A percentile compares a stretch with the other conserved stretches of the same genome.
Evolutionary conservation across 139 green algal species (phyloP).

Genomic region (Chlorella sp.): DNA sequence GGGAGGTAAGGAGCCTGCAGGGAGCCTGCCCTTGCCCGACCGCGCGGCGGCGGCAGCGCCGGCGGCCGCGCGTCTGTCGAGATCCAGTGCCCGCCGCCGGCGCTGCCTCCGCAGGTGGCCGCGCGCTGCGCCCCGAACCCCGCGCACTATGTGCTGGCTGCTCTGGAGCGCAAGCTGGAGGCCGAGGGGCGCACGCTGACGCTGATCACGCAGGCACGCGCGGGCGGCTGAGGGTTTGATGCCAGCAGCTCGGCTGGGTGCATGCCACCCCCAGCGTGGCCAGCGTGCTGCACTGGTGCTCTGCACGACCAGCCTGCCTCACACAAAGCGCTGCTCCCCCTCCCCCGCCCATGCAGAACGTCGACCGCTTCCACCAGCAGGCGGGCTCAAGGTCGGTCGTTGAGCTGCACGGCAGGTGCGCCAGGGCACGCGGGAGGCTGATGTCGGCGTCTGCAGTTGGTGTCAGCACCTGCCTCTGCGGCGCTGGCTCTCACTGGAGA

Average conservation of each 20-base stretch:
- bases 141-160: conserved; percentile 39
- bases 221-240: too few species aligned
- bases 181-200: conserved; percentile 38
- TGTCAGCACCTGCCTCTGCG: too few species aligned
- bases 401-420: conserved; percentile 47
- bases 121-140: conserved; percentile 16
- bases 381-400: conserved; percentile 35
- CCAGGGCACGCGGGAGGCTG: conserved; percentile 52
- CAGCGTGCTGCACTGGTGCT: too few species aligned
- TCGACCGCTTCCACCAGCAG: conserved; percentile 46
- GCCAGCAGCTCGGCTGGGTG: too few species aligned
- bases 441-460: too few species aligned
- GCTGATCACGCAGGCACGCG: conserved; percentile 50
- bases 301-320: too few species aligned
- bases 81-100: too few species aligned
- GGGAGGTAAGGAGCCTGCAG: conserved; percentile 3
- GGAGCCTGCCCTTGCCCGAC: not conserved
- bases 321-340: too few species aligned
- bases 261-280: too few species aligned
- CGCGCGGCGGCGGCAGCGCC: not conserved
- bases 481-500: conserved; percentile 29
- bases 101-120: too few species aligned
- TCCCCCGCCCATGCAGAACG: too few species aligned
- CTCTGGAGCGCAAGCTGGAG: conserved; percentile 29
- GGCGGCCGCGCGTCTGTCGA: not conserved